Evolutionary conservation across 2,329 filamentous ascomycete genomes (phyloP).

Genomic region (Albifimbria verrucaria): DNA sequence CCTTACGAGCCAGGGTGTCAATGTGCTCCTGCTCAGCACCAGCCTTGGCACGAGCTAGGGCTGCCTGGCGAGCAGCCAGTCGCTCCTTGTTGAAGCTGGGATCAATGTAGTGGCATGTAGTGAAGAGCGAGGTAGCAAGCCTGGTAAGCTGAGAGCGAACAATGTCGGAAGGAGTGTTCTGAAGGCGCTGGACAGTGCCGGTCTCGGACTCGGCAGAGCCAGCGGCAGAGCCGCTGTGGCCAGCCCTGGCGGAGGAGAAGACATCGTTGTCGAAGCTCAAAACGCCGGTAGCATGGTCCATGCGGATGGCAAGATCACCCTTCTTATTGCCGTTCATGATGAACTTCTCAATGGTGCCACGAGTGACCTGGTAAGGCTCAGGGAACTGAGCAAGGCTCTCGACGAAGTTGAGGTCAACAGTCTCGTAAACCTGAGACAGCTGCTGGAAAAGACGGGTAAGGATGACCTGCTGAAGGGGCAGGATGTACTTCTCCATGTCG

Average conservation of each 20-base stretch:
- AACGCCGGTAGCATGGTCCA: slow-evolving; percentile 92
- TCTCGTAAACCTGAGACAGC: slow-evolving; percentile 97
- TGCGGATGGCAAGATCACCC: slow-evolving; percentile 92
- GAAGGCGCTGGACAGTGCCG: slow-evolving; percentile 85
- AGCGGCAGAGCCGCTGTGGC: slow-evolving; percentile 77
- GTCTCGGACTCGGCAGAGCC: slow-evolving; percentile 85
- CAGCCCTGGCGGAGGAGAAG: slow-evolving; percentile 93
- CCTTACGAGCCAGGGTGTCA: slow-evolving; percentile 80
- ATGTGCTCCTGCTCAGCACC: slow-evolving; percentile 91
- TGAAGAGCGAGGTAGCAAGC: slow-evolving; percentile 84
- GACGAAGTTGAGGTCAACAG: slow-evolving; percentile 90
- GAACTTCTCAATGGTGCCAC: slow-evolving; percentile 96
- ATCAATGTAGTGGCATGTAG: slow-evolving; percentile 95
- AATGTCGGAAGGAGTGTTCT: slow-evolving; percentile 97
- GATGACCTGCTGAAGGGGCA: slow-evolving; percentile 96
- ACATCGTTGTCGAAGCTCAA: slow-evolving; percentile 98
- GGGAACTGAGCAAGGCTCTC: slow-evolving; percentile 93
- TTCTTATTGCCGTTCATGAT: slow-evolving; percentile 99
- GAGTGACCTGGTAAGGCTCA: slow-evolving; percentile 89
- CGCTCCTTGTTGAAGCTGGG: slow-evolving; percentile 81
- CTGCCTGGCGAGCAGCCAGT: slow-evolving; percentile 73
- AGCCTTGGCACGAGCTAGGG: slow-evolving; percentile 75
- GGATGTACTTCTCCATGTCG: slow-evolving; percentile 96
- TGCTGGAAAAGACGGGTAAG: slow-evolving; percentile 98
- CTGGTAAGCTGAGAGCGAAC: slow-evolving; percentile 92